Base-by-base conservation (phyloP, 2,329 filamentous ascomycete species). In the Monosporascus sp. region DNA sequence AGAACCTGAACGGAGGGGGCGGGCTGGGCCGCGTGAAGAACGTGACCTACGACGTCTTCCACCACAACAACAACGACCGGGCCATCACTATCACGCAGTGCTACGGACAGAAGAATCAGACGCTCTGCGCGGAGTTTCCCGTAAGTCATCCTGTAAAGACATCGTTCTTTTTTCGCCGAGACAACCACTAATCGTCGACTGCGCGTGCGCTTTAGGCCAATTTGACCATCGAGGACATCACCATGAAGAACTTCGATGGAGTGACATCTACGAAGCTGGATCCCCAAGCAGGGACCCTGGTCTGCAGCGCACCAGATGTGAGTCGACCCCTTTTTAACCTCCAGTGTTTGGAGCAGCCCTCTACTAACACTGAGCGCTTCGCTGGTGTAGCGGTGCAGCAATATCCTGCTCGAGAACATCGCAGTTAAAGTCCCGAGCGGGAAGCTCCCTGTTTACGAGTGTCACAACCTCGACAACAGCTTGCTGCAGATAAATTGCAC, bases 41-140 rank as follows among this genome's bases (percentile, higher is more conserved):
- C 65, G 77, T 88, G 55, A 88, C 85, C 1, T 88, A 86, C 65
- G 80, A 87, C 53, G 76, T 73, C 4, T 84, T 88, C 71, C 64
- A 70, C 38, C 74, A 85, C 55, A 68, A 75, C 37, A 85, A 87
- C 55, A 84, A 86, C 56, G 85, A 87, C 63, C 85, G 82, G 61
- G 81, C 81, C 2, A 81, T 87, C 58, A 80, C 84, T 55, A 72
- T 86, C 48, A 82, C 82, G n/a, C 83, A 86, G 64, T 86, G 83
- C 71, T 85, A 86, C 55, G 81, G 81, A 2, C 66, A 68, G 54
- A 63, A 58, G 11, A 68, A 68, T 53, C n/a, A 60, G 51, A 56
- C 71, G 60, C 55, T 66, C 57, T 55, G 75, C 67, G 50, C 75
- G 61, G 17, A 79, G 46, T 66, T 60, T 35, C 65, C 66, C 22